Conservation (phyloP, 73 alveolate species). For the Symbiodinium natans region DNA sequence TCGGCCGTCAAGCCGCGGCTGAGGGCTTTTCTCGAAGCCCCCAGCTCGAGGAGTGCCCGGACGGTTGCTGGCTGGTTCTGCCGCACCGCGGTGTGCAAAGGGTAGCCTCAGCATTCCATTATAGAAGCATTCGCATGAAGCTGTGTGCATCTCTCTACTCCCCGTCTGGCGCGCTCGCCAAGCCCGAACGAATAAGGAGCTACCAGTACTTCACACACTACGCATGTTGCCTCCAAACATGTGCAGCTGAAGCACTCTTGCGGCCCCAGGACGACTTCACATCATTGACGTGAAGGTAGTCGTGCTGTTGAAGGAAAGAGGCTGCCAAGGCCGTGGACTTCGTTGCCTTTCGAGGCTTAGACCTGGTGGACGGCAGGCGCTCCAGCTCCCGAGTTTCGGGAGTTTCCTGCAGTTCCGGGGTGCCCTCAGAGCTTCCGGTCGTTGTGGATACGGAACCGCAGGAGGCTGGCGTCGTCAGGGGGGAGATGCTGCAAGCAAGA, state of each 20-base stretch:
- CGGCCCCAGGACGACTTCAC: neutral
- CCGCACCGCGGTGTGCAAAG: neutral
- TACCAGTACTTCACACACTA: too few relatives aligned
- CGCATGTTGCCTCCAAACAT: too few relatives aligned
- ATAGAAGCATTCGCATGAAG: neutral
- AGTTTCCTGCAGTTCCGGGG: neutral
- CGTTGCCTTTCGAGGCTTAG: neutral
- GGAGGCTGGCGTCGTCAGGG: neutral
- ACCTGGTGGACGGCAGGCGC: neutral
- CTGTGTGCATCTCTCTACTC: too few relatives aligned
- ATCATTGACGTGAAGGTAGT: neutral
- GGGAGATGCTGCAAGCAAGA: neutral
- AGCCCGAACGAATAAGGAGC: too few relatives aligned
- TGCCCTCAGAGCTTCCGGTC: neutral
- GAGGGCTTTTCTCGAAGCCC: neutral
- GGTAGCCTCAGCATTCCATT: neutral
- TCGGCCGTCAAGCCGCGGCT: neutral
- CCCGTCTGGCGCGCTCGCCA: too few relatives aligned
- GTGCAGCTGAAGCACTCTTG: neutral
- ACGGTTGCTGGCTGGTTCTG: neutral
- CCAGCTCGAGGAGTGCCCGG: conserved; percentile 1
- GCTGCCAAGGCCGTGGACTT: neutral
- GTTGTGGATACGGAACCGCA: neutral
- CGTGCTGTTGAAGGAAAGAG: neutral
- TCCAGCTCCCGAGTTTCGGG: neutral